Base-by-base conservation (phyloP, 2,329 filamentous ascomycete species). In the Pseudogymnoascus sp. region DNA sequence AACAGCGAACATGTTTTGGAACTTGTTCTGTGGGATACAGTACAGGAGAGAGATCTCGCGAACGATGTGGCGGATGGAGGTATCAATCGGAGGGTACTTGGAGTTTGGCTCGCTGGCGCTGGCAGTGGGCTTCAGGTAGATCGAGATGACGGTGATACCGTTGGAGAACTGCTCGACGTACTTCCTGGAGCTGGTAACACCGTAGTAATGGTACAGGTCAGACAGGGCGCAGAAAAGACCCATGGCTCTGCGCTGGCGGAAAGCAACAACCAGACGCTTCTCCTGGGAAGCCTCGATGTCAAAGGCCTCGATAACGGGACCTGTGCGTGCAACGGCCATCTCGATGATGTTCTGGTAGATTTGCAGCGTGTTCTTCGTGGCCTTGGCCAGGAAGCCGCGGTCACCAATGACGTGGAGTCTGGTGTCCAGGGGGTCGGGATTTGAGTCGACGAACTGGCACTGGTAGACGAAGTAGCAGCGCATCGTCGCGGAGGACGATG, bases 121-220 rank as follows among this genome's bases (percentile, higher is more conserved):
- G 16, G 89, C 82, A 26, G 31, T 59, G 21, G 91, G 92, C 68
- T 89, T 88, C 64, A 99, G 83, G 76, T 99, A 99, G 66, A 97
- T 85, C 69, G 92, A 97, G 83, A 97, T 96, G 75, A 97, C 89
- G 12, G 91, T 96, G 74, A 97, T 95, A 65, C 94, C 94, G 75
- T 99, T 99, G 72, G 92, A 94, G 81, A 99, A 99, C 78, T 97
- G 94, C 78, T 99, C 91, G 58, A 99, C 90, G 72, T 99, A 99
- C 79, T 99, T 99, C 69, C 94, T 85, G 29, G 94, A 94, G 72
- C 91, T 96, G 2, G 94, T 99, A 65, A 97, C 84, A 45, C 94
- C 93, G 73, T 99, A 99, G 83, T 97, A 97, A 78, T 99, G 94
- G 80, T 99, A 99, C 38, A 99, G 81, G 74, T 97, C 92, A 67